Percentiles rank a stretch among this genome's conserved stretches.
Conservation (phyloP, 495 filamentous ascomycete genomes). For the Bryoglossum gracile region DNA sequence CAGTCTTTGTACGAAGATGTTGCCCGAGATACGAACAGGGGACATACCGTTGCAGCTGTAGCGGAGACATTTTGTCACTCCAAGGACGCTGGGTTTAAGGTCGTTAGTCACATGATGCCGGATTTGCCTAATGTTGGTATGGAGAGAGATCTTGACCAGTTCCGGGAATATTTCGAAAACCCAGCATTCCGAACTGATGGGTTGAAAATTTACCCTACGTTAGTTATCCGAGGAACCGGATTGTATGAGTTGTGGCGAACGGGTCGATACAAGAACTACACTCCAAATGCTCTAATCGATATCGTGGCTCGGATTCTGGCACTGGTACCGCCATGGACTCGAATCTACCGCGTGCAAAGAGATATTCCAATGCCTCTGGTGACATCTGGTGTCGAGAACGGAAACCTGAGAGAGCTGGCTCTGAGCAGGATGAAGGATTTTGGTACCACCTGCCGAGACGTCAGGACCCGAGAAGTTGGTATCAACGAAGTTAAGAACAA, state of each 20-base stretch:
- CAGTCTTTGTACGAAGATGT: constrained; percentile 98
- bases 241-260: constrained; percentile 97
- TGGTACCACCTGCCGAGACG: constrained; percentile 92
- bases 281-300: constrained; percentile 90
- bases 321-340: constrained; percentile 92
- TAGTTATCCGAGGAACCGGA: constrained; percentile 95
- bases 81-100: constrained; percentile 97
- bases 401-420: constrained; percentile 88
- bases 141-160: constrained; percentile 95
- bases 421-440: constrained; percentile 97
- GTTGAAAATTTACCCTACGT: constrained; percentile 94
- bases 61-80: constrained; percentile 90
- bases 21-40: constrained; percentile 94
- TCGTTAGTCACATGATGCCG: constrained; percentile 99
- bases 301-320: constrained; percentile 92
- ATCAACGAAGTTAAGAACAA: constrained; percentile 99
- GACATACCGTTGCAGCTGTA: constrained; percentile 90
- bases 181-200: constrained; percentile 96
- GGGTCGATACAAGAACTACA: constrained; percentile 96
- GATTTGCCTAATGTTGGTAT: constrained; percentile 97
- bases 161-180: constrained; percentile 96
- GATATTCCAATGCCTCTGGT: constrained; percentile 99
- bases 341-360: constrained; percentile 96
- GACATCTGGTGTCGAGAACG: constrained; percentile 94
- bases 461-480: constrained; percentile 94